Percentiles rank a stretch among this genome's conserved stretches.
phyloP scores from a whole-genome alignment of 129 eudicot species.

The Pulicaria dysenterica region DNA sequence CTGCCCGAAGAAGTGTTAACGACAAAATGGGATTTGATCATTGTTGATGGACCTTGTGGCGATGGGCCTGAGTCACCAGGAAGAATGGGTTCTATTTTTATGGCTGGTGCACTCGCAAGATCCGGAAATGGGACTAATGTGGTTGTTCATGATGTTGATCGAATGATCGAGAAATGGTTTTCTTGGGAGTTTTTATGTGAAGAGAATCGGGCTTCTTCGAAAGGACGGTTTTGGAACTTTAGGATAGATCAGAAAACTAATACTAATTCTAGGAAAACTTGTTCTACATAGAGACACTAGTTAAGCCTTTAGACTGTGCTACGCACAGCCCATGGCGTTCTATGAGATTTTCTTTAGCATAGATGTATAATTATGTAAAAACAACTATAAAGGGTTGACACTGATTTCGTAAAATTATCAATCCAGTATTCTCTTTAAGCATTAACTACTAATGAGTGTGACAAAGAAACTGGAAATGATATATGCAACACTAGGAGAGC shows the following conservation, averaged over 20 bases:
- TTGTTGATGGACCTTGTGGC: conserved; percentile 86
- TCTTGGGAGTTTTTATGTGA: conserved; percentile 89
- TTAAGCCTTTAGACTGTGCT: too few species aligned
- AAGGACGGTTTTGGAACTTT: conserved; percentile 88
- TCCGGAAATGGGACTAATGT: conserved; percentile 61
- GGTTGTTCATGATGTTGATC: conserved; percentile 79
- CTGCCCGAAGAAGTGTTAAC: conserved; percentile 57
- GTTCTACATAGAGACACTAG: conserved; percentile 28
- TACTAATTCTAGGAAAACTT: conserved; percentile 49
- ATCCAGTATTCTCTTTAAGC: too few species aligned
- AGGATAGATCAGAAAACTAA: conserved; percentile 29
- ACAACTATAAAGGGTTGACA: too few species aligned
- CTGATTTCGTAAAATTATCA: too few species aligned
- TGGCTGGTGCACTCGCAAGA: conserved; percentile 71
- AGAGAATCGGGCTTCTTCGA: conserved; percentile 72
- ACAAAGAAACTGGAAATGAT: too few species aligned
- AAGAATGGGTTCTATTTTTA: conserved; percentile 83
- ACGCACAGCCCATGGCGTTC: too few species aligned
- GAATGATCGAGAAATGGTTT: conserved; percentile 89
- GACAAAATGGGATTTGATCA: conserved; percentile 72
- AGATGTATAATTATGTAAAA: too few species aligned
- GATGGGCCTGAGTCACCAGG: conserved; percentile 68
- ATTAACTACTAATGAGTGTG: too few species aligned
- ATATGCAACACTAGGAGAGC: too few species aligned
- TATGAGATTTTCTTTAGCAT: too few species aligned